Evolutionary conservation across 495 filamentous ascomycete species (phyloP).

Genomic region (Aspergillus bridgeri): DNA sequence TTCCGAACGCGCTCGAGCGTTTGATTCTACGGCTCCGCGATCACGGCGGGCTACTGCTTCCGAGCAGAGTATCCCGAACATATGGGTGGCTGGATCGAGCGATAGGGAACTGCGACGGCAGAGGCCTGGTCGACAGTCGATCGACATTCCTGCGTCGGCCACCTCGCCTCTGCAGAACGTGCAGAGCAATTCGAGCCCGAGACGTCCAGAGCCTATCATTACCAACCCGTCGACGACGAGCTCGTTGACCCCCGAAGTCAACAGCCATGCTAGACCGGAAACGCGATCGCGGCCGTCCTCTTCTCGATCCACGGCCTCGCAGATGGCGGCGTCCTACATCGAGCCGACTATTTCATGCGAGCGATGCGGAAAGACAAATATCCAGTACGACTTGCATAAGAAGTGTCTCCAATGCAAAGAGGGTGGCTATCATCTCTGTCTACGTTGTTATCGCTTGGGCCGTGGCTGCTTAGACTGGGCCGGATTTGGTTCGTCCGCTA

Average conservation of each 20-base stretch:
- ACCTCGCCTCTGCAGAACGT: conserved; percentile 12
- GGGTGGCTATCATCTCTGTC: conserved; percentile 74
- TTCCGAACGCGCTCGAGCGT: conserved; percentile 18
- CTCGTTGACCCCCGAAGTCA: conserved; percentile 21
- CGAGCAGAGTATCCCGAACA: conserved; percentile 32
- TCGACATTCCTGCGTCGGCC: conserved; percentile 15
- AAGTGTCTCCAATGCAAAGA: conserved; percentile 65
- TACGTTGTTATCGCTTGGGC: conserved; percentile 70
- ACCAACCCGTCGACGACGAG: conserved; percentile 20
- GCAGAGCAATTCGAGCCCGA: conserved; percentile 6
- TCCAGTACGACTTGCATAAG: conserved; percentile 80
- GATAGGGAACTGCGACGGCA: conserved; percentile 25
- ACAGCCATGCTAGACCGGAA: conserved; percentile 24
- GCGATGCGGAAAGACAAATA: conserved; percentile 59
- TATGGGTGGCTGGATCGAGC: conserved; percentile 28
- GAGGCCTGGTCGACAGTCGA: conserved; percentile 19
- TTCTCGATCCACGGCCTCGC: conserved; percentile 29
- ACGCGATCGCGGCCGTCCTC: conserved; percentile 33
- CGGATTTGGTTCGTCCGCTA: conserved; percentile 66
- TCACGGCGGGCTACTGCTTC: conserved; percentile 38
- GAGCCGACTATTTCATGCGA: conserved; percentile 74
- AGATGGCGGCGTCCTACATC: conserved; percentile 36
- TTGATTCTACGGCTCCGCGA: conserved; percentile 27
- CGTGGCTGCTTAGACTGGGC: conserved; percentile 75
- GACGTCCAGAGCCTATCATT: conserved; percentile 10